These are phyloP conservation scores for Populus ilicifolia DNA, from an alignment of 345 rosid genomes.

Conservation along the genomic window DNA sequence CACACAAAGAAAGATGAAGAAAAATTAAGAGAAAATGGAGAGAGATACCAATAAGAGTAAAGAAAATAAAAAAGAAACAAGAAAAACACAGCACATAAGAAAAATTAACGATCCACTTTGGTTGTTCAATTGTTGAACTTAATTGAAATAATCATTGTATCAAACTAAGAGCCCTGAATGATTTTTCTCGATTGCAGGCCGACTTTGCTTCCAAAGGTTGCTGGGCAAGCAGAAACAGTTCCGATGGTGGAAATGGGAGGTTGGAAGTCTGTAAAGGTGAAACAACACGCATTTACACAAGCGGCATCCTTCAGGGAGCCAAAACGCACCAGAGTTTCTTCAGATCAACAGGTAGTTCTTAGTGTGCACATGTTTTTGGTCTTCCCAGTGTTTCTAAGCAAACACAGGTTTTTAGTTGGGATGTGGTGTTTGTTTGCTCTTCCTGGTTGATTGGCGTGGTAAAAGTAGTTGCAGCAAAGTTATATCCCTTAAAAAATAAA, in stretches of 20 bases:
- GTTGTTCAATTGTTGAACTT: neutral
- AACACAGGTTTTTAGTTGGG: neutral
- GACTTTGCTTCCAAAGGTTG: constrained; percentile 26
- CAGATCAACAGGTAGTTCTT: constrained; percentile 37
- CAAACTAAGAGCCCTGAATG: neutral
- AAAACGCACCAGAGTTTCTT: constrained; percentile 32
- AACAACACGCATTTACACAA: constrained; percentile 18
- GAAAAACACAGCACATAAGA: too few species aligned
- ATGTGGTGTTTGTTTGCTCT: neutral
- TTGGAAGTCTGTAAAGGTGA: constrained; percentile 62
- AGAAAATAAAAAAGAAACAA: too few species aligned
- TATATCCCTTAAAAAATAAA: neutral
- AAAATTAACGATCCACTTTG: neutral
- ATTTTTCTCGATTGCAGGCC: constrained; percentile 37
- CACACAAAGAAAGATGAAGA: too few species aligned
- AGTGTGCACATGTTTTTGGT: neutral
- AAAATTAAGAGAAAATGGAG: too few species aligned
- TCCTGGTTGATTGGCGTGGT: neutral
- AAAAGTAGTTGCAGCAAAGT: neutral
- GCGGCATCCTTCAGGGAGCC: constrained; percentile 19
- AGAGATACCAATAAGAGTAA: too few species aligned
- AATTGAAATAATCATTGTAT: neutral
- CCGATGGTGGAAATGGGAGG: constrained; percentile 48
- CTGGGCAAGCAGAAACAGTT: constrained; percentile 21
- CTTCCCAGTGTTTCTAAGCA: neutral